These are phyloP conservation scores for Spergularia bocconei DNA, from an alignment of 148 eudicot species.

Conservation along the genomic window DNA sequence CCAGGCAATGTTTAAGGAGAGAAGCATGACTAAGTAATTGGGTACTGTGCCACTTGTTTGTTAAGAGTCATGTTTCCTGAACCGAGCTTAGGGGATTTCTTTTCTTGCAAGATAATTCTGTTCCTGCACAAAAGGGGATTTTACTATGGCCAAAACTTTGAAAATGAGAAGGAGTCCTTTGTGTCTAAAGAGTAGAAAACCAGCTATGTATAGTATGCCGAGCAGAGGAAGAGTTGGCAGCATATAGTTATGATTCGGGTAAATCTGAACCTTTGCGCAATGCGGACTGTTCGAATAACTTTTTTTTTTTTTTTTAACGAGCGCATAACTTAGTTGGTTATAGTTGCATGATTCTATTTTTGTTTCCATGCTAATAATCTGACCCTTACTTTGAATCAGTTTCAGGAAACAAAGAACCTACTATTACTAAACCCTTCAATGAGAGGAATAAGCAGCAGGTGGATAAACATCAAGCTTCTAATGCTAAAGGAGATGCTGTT, in stretches of 20 bases:
- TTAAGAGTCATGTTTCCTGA: neutral
- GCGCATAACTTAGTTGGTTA: neutral
- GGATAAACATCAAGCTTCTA: conserved; percentile 30
- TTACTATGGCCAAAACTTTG: neutral
- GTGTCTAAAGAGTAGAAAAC: neutral
- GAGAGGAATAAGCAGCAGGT: conserved; percentile 28
- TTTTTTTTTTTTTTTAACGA: too few relatives aligned
- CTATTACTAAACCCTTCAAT: conserved; percentile 32
- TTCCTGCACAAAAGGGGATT: neutral
- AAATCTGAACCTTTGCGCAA: too few relatives aligned
- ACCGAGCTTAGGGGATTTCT: neutral
- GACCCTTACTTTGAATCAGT: conserved; percentile 30
- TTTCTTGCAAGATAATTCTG: neutral
- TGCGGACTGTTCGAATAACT: too few relatives aligned
- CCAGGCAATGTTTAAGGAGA: neutral
- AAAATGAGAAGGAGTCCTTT: neutral
- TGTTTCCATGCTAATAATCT: conserved; percentile 1
- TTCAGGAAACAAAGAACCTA: conserved; percentile 28
- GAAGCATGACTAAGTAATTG: neutral
- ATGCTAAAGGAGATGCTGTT: conserved; percentile 27
- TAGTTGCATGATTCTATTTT: neutral
- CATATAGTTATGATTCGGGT: too few relatives aligned
- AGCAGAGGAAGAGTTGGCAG: neutral
- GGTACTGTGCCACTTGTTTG: neutral
- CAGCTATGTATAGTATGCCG: neutral